These are phyloP conservation scores for Aspergillus aculeatus DNA, from an alignment of 2,329 filamentous ascomycete species.

Conservation along the genomic window DNA sequence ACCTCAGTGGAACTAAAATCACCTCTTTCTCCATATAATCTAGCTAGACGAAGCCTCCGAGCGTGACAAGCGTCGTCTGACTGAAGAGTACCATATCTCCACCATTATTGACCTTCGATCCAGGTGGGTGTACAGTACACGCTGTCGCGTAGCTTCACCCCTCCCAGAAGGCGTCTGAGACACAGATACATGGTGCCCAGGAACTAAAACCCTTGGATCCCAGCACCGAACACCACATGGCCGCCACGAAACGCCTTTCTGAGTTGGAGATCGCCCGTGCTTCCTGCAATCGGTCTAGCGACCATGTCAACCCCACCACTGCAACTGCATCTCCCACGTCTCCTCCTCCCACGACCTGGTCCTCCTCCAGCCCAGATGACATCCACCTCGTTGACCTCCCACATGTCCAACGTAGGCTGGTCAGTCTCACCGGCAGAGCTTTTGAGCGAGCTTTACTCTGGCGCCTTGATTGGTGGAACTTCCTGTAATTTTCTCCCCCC, in stretches of 20 bases:
- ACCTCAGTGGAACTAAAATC: too few relatives aligned
- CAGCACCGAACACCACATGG: constrained; percentile 71
- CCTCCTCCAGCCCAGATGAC: constrained; percentile 36
- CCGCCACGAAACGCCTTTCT: constrained; percentile 60
- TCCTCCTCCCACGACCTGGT: constrained; percentile 61
- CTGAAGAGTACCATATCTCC: constrained; percentile 61
- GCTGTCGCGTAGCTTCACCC: neutral
- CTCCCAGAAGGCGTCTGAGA: neutral
- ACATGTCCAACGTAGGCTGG: constrained; percentile 61
- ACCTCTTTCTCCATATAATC: too few relatives aligned
- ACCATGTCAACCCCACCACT: too few relatives aligned
- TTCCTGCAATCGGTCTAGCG: too few relatives aligned
- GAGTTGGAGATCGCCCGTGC: constrained; percentile 17
- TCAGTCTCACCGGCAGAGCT: constrained; percentile 70
- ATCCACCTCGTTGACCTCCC: constrained; percentile 62
- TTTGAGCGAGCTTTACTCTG: constrained; percentile 69
- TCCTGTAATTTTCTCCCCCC: constrained; percentile 50
- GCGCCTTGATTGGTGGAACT: constrained; percentile 66
- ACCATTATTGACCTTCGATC: constrained; percentile 79
- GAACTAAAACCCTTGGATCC: neutral
- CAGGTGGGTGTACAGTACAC: constrained; percentile 51
- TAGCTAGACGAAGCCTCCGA: constrained; percentile 67
- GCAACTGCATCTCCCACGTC: constrained; percentile 43
- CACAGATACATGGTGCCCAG: neutral
- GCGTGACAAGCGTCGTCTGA: constrained; percentile 61